These are phyloP conservation scores for Candida pseudofarinosa DNA, from an alignment of 805 yeast species.

Conservation along the genomic window DNA sequence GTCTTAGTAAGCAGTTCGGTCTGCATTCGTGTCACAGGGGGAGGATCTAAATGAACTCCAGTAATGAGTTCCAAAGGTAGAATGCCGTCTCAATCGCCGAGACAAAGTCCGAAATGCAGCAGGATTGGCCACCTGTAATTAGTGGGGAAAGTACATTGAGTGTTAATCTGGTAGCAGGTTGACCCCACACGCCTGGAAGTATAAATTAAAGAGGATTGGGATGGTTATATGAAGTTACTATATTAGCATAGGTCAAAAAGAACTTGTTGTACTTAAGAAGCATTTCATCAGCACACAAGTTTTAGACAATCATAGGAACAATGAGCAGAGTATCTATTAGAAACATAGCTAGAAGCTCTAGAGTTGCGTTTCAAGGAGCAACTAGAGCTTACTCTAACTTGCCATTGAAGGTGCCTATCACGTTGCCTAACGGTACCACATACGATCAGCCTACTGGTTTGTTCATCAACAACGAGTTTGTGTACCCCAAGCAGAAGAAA, in stretches of 20 bases:
- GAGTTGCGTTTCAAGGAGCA: neutral
- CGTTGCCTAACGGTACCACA: conserved; percentile 66
- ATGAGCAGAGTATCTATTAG: neutral
- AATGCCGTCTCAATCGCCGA: neutral
- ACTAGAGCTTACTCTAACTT: conserved; percentile 24
- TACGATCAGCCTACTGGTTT: conserved; percentile 84
- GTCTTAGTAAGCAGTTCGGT: no score
- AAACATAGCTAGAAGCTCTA: neutral
- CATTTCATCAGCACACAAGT: neutral
- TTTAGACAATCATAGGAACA: neutral
- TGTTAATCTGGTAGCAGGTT: neutral
- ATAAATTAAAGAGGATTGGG: neutral
- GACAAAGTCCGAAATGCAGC: neutral
- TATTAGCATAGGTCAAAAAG: neutral
- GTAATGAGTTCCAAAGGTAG: no score
- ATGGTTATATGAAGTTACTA: no score
- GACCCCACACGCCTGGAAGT: neutral
- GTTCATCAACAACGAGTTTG: conserved; percentile 83
- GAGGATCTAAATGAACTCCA: no score
- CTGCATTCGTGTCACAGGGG: no score
- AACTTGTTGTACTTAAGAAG: neutral
- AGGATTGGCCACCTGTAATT: neutral
- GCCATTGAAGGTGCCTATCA: conserved; percentile 43
- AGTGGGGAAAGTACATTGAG: neutral
- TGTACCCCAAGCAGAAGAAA: conserved; percentile 50